phyloP scores from a whole-genome alignment of 2,329 filamentous ascomycete genomes.

The Aureobasidium musti region DNA sequence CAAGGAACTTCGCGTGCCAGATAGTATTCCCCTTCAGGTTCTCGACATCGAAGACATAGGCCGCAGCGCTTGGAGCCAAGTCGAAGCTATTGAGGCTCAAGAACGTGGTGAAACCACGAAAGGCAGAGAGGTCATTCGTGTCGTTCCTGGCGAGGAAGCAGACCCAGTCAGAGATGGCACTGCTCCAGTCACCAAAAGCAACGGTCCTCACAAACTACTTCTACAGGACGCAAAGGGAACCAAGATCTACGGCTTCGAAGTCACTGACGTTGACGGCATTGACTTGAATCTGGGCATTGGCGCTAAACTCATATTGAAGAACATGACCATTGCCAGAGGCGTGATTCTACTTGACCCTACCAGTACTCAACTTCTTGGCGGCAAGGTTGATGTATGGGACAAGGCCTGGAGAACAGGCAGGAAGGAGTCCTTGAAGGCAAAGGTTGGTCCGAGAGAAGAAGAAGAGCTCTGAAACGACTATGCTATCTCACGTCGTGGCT shows the following conservation, averaged over 20 bases:
- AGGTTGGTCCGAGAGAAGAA: conserved; percentile 36
- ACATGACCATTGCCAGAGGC: conserved; percentile 70
- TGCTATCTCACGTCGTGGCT: background rate
- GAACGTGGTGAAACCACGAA: conserved; percentile 72
- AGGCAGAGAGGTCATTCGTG: conserved; percentile 79
- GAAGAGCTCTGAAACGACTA: conserved; percentile 31
- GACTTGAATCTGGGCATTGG: conserved; percentile 70
- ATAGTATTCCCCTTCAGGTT: conserved; percentile 74
- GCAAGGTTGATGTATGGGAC: conserved; percentile 81
- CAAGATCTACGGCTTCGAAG: conserved; percentile 71
- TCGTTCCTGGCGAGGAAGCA: conserved; percentile 56
- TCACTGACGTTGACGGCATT: conserved; percentile 65
- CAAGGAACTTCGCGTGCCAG: conserved; percentile 59
- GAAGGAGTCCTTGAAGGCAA: conserved; percentile 66
- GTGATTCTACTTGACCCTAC: conserved; percentile 74
- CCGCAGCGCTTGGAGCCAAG: conserved; percentile 78
- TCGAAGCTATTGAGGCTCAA: conserved; percentile 75
- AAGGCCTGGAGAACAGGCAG: conserved; percentile 72
- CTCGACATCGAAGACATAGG: conserved; percentile 83
- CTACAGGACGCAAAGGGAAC: conserved; percentile 76
- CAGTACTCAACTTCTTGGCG: conserved; percentile 73
- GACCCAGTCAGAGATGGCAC: conserved; percentile 42
- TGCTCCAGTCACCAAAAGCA: conserved; percentile 36
- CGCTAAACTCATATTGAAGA: conserved; percentile 72
- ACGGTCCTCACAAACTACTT: conserved; percentile 74